phyloP scores from a whole-genome alignment of 1,284 basidiomycete genomes.

The Athelia psychrophila region DNA sequence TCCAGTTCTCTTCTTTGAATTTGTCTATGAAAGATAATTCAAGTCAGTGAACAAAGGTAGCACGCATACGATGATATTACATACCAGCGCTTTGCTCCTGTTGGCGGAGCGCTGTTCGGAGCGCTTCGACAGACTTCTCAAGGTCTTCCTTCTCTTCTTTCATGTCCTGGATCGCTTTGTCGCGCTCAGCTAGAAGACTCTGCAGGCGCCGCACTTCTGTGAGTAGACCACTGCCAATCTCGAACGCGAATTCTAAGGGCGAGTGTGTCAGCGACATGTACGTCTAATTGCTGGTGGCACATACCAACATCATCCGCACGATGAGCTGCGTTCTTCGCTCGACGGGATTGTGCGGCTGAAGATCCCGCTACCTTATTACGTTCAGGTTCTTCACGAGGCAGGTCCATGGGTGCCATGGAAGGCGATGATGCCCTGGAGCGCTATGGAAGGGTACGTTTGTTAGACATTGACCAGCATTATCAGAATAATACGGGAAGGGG shows the following conservation, averaged over 20 bases:
- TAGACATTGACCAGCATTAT: no score
- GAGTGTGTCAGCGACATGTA: conserved; percentile 10
- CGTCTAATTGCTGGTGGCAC: conserved; percentile 26
- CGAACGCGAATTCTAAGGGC: conserved; percentile 85
- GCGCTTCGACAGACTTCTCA: conserved; percentile 70
- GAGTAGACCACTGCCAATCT: conserved; percentile 89
- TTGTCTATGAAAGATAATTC: conserved; percentile 49
- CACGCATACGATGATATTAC: background rate
- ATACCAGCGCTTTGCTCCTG: conserved; percentile 79
- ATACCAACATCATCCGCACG: conserved; percentile 80
- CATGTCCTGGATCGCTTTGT: conserved; percentile 85
- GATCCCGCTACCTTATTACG: conserved; percentile 40
- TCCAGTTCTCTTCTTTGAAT: conserved; percentile 98
- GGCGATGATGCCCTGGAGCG: conserved; percentile 41
- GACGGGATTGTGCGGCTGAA: conserved; percentile 72
- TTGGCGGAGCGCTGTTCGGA: conserved; percentile 65
- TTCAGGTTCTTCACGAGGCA: conserved; percentile 40
- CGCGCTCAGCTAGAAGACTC: conserved; percentile 81
- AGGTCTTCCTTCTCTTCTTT: conserved; percentile 86
- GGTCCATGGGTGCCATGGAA: conserved; percentile 29
- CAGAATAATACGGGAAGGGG: conserved; percentile 19
- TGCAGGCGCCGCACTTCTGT: conserved; percentile 89
- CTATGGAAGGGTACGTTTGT: conserved; percentile 32
- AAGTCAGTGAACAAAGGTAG: background rate
- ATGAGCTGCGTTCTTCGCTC: conserved; percentile 84